Conservation (phyloP, 768 basidiomycete species). For the Galerina marginata region DNA sequence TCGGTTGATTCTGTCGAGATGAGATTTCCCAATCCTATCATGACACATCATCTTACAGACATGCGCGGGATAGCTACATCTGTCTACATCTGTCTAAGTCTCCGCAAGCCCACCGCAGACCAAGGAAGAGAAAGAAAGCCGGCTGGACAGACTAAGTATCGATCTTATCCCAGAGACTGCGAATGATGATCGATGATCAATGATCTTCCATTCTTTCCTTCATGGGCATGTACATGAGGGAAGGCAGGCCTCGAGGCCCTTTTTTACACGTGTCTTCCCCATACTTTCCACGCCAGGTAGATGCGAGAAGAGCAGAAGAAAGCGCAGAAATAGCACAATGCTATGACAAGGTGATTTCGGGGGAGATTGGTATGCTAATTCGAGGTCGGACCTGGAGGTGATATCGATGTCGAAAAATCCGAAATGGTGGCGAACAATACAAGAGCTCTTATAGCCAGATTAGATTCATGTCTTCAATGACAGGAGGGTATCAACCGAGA, state of each 20-base stretch:
- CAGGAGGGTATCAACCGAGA: no score
- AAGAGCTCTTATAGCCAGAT: no score
- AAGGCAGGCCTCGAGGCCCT: slow-evolving; percentile 12
- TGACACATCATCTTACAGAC: no score
- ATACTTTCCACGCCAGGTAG: not conserved
- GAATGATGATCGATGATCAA: slow-evolving; percentile 17
- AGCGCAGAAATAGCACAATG: not conserved
- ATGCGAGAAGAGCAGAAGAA: not conserved
- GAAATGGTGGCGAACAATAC: no score
- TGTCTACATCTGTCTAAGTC: no score
- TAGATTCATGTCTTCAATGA: no score
- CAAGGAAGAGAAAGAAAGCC: not conserved
- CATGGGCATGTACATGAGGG: not conserved
- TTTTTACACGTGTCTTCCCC: slow-evolving; percentile 8
- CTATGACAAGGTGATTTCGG: not conserved
- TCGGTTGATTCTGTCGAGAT: no score
- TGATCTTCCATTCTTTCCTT: slow-evolving; percentile 9
- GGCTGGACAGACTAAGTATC: not conserved
- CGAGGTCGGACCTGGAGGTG: no score
- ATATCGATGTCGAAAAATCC: not conserved
- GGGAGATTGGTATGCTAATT: not conserved
- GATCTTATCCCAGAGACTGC: not conserved
- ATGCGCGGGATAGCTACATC: no score
- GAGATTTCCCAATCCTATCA: no score
- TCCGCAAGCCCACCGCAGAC: no score